Evolutionary conservation across 331 rosid genomes (phyloP).

Genomic region (Prunus yedoensis): DNA sequence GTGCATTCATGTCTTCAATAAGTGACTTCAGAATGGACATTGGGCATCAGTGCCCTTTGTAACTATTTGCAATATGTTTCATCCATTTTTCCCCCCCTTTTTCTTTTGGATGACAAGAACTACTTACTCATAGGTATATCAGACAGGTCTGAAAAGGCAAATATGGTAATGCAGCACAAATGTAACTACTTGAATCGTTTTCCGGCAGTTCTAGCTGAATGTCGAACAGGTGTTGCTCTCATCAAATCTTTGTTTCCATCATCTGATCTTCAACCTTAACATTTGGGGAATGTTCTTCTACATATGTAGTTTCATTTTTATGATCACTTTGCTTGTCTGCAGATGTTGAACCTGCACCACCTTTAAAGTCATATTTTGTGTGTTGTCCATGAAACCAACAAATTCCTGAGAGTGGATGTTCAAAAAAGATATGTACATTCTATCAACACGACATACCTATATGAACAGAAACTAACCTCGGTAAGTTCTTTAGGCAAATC

Average conservation of each 20-base stretch:
- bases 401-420: background rate
- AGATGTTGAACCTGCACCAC: conserved; percentile 74
- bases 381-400: conserved; percentile 49
- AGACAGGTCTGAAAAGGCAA: background rate
- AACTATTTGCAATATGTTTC: background rate
- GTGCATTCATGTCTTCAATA: background rate
- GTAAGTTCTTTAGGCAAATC: conserved; percentile 71
- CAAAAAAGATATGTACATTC: conserved; percentile 9
- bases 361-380: conserved; percentile 65
- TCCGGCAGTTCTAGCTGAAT: conserved; percentile 59
- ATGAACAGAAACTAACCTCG: conserved; percentile 42
- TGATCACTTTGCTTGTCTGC: conserved; percentile 40
- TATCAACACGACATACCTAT: conserved; percentile 6
- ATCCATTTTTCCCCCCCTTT: background rate
- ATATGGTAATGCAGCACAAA: background rate
- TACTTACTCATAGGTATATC: background rate
- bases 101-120: background rate
- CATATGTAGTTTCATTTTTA: conserved; percentile 35
- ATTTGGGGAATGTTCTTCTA: conserved; percentile 43
- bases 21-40: background rate
- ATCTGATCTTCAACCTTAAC: conserved; percentile 48
- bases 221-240: conserved; percentile 56
- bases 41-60: background rate
- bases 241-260: conserved; percentile 44
- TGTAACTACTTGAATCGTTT: conserved; percentile 60